phyloP scores from a whole-genome alignment of 208 protist species.

The Acanthamoeba healyi region DNA sequence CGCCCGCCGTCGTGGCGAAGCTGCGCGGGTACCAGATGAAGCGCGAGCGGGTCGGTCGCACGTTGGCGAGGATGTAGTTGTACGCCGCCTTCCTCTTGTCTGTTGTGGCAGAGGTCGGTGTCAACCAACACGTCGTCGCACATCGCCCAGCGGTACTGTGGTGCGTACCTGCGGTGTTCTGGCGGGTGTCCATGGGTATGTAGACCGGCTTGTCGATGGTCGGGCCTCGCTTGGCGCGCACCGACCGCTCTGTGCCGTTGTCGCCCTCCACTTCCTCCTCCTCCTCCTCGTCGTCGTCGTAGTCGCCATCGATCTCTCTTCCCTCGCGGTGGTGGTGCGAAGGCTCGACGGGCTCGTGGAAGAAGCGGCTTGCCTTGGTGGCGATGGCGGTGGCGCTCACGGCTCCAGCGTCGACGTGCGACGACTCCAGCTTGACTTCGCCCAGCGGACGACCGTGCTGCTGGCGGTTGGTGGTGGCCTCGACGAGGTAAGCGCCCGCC shows the following conservation, averaged over 20 bases:
- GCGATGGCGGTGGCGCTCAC: neutral
- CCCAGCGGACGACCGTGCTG: neutral
- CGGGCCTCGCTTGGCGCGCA: neutral
- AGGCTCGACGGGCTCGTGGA: no score
- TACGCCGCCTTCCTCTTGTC: slow-evolving; percentile 73
- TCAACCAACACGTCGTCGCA: no score
- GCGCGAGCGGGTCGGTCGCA: neutral
- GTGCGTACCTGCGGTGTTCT: slow-evolving; percentile 16
- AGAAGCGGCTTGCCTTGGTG: neutral
- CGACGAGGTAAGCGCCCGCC: neutral
- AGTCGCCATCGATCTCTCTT: no score
- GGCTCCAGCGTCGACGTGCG: no score
- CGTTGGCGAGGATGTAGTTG: slow-evolving; percentile 70
- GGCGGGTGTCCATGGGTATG: slow-evolving; percentile 64
- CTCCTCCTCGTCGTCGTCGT: neutral
- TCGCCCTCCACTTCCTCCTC: neutral
- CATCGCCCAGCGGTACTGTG: no score
- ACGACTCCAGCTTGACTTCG: neutral
- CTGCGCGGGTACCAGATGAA: slow-evolving; percentile 75
- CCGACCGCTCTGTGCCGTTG: no score
- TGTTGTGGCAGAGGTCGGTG: neutral
- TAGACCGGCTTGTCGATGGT: slow-evolving; percentile 2
- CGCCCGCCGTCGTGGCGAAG: slow-evolving; percentile 32
- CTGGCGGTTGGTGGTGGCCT: neutral
- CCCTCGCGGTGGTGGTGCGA: no score